Evolutionary conservation across 169 alveolate species (phyloP), one percentile per base, ranked within the genome.

Genomic region (Plasmodium coatneyi): DNA sequence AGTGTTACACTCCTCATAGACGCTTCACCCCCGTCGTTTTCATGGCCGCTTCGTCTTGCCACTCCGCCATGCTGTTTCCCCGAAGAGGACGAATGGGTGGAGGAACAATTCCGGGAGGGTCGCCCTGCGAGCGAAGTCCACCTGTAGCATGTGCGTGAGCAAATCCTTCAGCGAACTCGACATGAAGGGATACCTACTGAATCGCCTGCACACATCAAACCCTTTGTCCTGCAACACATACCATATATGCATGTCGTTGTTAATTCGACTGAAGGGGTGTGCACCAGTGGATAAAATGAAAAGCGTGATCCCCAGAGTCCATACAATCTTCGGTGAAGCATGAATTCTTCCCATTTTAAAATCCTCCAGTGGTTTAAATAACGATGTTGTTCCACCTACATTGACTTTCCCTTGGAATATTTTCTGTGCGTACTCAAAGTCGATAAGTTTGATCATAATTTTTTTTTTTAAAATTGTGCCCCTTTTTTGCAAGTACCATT

Each of bases 361-460:
- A 78, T 76, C 87, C 70, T 87, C 93, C 3, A 87, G 34, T 10
- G 93, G 87, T 56, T 87, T 87, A 56, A 87, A 87, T 34, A 87
- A 19, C 2, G 93, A 87, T 1, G 93, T 87, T 32, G 93, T 87
- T 14, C 93, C 93, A 22, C 93, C 93, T 25, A 76, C 34, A 28
- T 76, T 87, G 19, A 71, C 93, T 56, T 78, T 60, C 19, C 71
- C 81, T 30, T 79, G n/a, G 71, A 19, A 54, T 28, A n/a, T 19
- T 78, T 78, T 87, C 70, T 87, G 93, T 6, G 82, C 71, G 39
- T 54, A 49, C 41, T 87, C 93, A 78, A 87, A 87, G 56, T 87
- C 93, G 34, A 87, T 87, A 41, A 87, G 19, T 46, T 87, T 87
- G 7, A 87, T 60, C 10, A 41, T n/a, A 12, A 87, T 10, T 19